Conservation (phyloP, 345 rosid genomes). For the Cardamine occulta region DNA sequence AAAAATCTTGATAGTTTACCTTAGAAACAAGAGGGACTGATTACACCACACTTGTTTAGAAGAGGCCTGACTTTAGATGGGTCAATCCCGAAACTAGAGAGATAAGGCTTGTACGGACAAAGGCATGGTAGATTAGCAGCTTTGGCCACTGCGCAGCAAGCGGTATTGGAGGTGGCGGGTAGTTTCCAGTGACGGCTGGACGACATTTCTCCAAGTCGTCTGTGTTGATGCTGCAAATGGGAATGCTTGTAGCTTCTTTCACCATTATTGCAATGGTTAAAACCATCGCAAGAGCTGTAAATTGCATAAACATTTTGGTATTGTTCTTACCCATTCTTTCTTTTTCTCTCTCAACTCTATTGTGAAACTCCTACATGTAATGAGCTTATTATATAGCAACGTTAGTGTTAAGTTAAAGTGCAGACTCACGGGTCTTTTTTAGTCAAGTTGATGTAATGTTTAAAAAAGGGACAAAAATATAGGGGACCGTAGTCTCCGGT, state of each 20-base stretch:
- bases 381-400: slow-evolving; percentile 26
- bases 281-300: slow-evolving; percentile 32
- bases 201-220: slow-evolving; percentile 46
- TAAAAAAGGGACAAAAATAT: slow-evolving; percentile 33
- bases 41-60: slow-evolving; percentile 46
- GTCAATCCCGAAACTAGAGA: slow-evolving; percentile 46
- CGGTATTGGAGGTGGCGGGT: slow-evolving; percentile 48
- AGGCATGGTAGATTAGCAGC: slow-evolving; percentile 50
- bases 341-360: slow-evolving; percentile 2
- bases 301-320: slow-evolving; percentile 20
- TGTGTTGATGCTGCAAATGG: slow-evolving; percentile 48
- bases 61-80: slow-evolving; percentile 50
- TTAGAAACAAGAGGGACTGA: slow-evolving; percentile 37
- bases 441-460: not conserved
- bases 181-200: slow-evolving; percentile 50
- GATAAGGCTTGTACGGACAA: slow-evolving; percentile 49
- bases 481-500: slow-evolving; percentile 11
- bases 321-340: slow-evolving; percentile 35
- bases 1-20: slow-evolving; percentile 12
- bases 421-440: slow-evolving; percentile 1
- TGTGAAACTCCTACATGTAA: slow-evolving; percentile 2
- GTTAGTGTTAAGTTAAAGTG: not conserved
- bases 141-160: slow-evolving; percentile 48
- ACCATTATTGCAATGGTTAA: slow-evolving; percentile 23
- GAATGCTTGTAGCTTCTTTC: slow-evolving; percentile 20